Percentiles rank a stretch among this genome's conserved stretches.
These are phyloP conservation scores for Aspergillus neoniger DNA, from an alignment of 2,329 filamentous ascomycete species.

Conservation along the genomic window DNA sequence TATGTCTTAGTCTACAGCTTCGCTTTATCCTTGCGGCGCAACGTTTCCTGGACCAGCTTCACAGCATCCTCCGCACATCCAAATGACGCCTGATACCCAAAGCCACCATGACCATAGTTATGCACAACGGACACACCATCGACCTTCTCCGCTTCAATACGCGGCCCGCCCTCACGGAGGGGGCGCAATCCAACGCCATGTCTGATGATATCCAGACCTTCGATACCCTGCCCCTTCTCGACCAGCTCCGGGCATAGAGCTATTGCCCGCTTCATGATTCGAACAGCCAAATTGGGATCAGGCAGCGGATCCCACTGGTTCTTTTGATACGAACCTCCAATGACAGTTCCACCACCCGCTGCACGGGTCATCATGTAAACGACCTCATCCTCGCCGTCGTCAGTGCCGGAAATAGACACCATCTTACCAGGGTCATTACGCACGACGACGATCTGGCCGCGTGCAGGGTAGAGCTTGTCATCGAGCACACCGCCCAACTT, in stretches of 20 bases:
- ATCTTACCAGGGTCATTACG: conserved; percentile 74
- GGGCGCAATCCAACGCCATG: conserved; percentile 83
- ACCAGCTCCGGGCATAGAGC: conserved; percentile 40
- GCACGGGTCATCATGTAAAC: conserved; percentile 83
- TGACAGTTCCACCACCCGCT: conserved; percentile 72
- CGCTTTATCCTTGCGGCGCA: conserved; percentile 34
- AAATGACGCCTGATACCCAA: conserved; percentile 68
- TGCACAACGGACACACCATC: conserved; percentile 56
- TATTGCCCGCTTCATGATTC: conserved; percentile 74
- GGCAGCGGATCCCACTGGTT: conserved; percentile 76
- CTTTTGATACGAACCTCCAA: conserved; percentile 83
- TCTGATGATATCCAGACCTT: conserved; percentile 72
- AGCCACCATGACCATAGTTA: conserved; percentile 50
- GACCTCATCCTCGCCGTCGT: conserved; percentile 71
- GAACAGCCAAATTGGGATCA: conserved; percentile 74
- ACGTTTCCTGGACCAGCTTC: conserved; percentile 62
- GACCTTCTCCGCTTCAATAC: conserved; percentile 72
- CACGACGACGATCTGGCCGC: conserved; percentile 83
- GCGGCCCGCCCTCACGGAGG: conserved; percentile 69
- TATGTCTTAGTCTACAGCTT: conserved; percentile 29
- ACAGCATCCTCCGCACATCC: conserved; percentile 69
- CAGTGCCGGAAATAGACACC: conserved; percentile 69
- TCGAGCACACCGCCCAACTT: conserved; percentile 83
- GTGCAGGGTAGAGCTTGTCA: conserved; percentile 68
- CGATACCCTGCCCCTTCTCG: conserved; percentile 64